phyloP scores from a whole-genome alignment of 495 filamentous ascomycete species.

The Aspergillus funiculosus region DNA sequence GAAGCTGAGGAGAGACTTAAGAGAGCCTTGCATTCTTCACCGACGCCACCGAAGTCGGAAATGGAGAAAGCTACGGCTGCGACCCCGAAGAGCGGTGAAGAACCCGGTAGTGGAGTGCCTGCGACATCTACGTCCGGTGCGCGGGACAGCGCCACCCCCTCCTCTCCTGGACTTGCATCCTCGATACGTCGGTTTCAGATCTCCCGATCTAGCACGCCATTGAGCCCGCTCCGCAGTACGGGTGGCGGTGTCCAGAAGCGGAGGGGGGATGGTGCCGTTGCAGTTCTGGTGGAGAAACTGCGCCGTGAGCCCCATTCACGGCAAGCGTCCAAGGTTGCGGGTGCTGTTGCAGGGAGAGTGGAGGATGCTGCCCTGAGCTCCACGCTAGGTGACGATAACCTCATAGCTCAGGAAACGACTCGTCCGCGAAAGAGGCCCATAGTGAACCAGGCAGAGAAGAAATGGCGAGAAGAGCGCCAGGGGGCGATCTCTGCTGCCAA shows the following conservation, averaged over 20 bases:
- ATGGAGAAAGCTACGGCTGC: not conserved
- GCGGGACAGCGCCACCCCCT: conserved; percentile 10
- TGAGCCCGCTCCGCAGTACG: conserved; percentile 19
- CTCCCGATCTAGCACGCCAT: conserved; percentile 29
- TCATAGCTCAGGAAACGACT: not conserved
- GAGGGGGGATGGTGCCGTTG: conserved; percentile 30
- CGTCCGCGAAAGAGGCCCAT: conserved; percentile 39
- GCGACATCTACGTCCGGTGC: conserved; percentile 12
- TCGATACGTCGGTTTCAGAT: conserved; percentile 42
- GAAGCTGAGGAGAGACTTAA: conserved; percentile 30
- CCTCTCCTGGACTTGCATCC: conserved; percentile 17
- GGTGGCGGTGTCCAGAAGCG: conserved; percentile 39
- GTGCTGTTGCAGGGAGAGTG: conserved; percentile 15
- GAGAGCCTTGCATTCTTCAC: conserved; percentile 24
- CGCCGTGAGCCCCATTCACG: conserved; percentile 35
- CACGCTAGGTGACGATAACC: too few relatives aligned
- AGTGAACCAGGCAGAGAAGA: conserved; percentile 40
- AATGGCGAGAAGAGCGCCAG: conserved; percentile 40
- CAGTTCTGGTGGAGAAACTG: conserved; percentile 41
- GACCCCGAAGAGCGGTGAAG: not conserved
- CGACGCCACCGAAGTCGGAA: conserved; percentile 3
- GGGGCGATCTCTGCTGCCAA: conserved; percentile 37
- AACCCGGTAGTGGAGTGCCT: not conserved
- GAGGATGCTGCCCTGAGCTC: not conserved
- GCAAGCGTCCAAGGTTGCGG: conserved; percentile 37